Percentiles rank a stretch among this genome's conserved stretches.
These are phyloP conservation scores for Alternaria arborescens DNA, from an alignment of 2,329 filamentous ascomycete species.

Conservation along the genomic window DNA sequence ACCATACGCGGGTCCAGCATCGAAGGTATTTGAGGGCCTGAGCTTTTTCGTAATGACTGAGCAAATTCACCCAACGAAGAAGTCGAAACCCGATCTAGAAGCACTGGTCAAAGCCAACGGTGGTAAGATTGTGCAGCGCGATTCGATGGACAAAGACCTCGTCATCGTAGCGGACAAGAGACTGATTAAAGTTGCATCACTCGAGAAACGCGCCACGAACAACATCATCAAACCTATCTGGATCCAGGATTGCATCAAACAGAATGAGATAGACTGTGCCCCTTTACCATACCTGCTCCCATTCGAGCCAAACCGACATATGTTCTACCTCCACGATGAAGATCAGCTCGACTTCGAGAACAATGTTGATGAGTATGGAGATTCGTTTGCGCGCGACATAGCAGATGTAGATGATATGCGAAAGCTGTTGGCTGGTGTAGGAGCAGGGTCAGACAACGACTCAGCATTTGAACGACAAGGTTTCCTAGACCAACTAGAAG, in stretches of 20 bases:
- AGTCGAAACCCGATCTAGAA: conserved; percentile 81
- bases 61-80: conserved; percentile 72
- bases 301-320: conserved; percentile 69
- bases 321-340: conserved; percentile 73
- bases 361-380: conserved; percentile 79
- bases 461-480: conserved; percentile 25
- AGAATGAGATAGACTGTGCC: conserved; percentile 63
- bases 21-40: conserved; percentile 75
- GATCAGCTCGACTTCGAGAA: conserved; percentile 63
- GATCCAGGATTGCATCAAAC: conserved; percentile 81
- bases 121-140: conserved; percentile 78
- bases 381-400: conserved; percentile 81
- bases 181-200: conserved; percentile 80
- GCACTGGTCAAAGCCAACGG: conserved; percentile 83
- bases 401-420: conserved; percentile 68
- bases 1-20: conserved; percentile 65
- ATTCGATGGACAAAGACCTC: conserved; percentile 68
- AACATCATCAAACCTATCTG: conserved; percentile 82
- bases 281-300: conserved; percentile 69
- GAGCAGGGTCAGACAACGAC: conserved; percentile 23
- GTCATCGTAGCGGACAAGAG: conserved; percentile 82
- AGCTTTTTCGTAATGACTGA: conserved; percentile 88
- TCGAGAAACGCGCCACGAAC: conserved; percentile 75
- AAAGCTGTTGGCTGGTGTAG: conserved; percentile 51
- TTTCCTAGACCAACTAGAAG: conserved; percentile 40